Evolutionary conservation across 495 filamentous ascomycete species (phyloP).

Genomic region (Podospora comata): DNA sequence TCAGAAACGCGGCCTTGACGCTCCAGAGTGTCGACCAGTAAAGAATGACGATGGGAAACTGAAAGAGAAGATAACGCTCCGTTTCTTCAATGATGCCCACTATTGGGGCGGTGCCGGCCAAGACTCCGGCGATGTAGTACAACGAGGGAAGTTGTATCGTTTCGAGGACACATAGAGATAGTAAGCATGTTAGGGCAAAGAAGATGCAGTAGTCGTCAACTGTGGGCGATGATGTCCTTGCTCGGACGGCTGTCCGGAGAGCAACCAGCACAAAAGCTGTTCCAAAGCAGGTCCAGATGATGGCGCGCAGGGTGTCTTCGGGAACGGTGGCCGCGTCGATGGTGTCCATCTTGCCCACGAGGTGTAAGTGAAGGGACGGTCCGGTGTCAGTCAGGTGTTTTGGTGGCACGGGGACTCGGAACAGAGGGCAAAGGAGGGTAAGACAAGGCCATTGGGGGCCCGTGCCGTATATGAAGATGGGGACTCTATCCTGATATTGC

Average conservation of each 20-base stretch:
- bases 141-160: slow-evolving; percentile 45
- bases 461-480: not conserved
- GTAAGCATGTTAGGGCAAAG: slow-evolving; percentile 35
- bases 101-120: slow-evolving; percentile 30
- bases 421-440: not conserved
- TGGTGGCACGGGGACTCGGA: not conserved
- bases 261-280: slow-evolving; percentile 41
- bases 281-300: slow-evolving; percentile 35
- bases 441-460: not conserved
- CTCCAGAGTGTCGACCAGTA: slow-evolving; percentile 50
- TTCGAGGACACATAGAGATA: slow-evolving; percentile 42
- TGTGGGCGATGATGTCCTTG: slow-evolving; percentile 29
- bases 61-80: slow-evolving; percentile 36
- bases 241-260: slow-evolving; percentile 40
- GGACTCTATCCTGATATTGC: not conserved
- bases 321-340: slow-evolving; percentile 15
- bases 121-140: slow-evolving; percentile 37
- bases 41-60: slow-evolving; percentile 46
- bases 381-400: not conserved
- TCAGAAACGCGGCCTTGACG: slow-evolving; percentile 49
- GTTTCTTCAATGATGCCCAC: slow-evolving; percentile 24
- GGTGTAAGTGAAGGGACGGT: not conserved
- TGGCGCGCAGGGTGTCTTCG: slow-evolving; percentile 28
- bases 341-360: not conserved
- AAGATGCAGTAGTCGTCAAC: slow-evolving; percentile 47